These are phyloP conservation scores for Suhomyces guaymorum DNA, from an alignment of 1,139 yeast species.

Conservation along the genomic window DNA sequence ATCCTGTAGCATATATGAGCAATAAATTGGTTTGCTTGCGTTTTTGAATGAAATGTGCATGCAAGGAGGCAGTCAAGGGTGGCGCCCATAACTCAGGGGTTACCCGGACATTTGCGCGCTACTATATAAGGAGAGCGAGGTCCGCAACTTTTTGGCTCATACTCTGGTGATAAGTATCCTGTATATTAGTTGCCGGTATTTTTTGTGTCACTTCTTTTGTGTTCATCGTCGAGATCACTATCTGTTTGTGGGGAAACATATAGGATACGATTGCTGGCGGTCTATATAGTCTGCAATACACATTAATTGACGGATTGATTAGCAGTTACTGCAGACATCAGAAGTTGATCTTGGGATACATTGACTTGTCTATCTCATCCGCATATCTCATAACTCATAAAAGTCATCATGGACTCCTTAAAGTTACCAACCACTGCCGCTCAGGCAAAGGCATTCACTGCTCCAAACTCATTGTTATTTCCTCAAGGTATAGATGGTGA, in stretches of 20 bases:
- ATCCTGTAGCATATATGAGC: constrained; percentile 8
- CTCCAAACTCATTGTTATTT: constrained; percentile 63
- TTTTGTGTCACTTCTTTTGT: constrained; percentile 9
- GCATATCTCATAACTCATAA: constrained; percentile 10
- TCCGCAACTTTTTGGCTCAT: constrained; percentile 4
- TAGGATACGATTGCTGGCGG: constrained; percentile 8
- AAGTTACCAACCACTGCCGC: constrained; percentile 82
- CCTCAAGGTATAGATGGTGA: constrained; percentile 50
- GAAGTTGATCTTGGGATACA: constrained; percentile 36
- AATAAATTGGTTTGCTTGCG: constrained; percentile 9
- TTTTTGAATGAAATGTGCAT: constrained; percentile 33
- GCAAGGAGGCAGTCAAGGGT: constrained; percentile 76
- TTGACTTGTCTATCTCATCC: constrained; percentile 42
- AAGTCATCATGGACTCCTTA: constrained; percentile 61
- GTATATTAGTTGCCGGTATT: constrained; percentile 10
- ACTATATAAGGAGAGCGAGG: constrained; percentile 27
- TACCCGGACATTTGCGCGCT: constrained; percentile 30
- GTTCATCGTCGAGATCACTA: constrained; percentile 7
- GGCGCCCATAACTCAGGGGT: constrained; percentile 53
- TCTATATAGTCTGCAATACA: constrained; percentile 14
- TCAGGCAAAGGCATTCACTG: constrained; percentile 73
- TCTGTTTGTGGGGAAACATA: constrained; percentile 13
- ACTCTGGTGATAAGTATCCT: constrained; percentile 11
- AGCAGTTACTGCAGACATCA: constrained; percentile 12
- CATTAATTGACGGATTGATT: constrained; percentile 12